These are phyloP conservation scores for Septoria linicola DNA, from an alignment of 2,329 filamentous ascomycete species.

Conservation along the genomic window DNA sequence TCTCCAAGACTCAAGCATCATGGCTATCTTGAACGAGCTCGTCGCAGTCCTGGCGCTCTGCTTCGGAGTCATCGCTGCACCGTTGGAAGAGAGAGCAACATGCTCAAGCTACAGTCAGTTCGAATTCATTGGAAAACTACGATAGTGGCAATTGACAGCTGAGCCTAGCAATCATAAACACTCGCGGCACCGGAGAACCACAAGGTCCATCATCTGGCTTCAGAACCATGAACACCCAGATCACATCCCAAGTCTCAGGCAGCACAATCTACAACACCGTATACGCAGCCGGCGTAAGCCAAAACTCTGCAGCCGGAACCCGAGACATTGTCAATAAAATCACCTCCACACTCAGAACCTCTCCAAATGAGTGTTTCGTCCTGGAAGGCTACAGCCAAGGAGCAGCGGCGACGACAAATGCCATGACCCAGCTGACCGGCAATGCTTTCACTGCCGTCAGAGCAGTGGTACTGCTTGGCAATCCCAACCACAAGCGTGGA, in stretches of 20 bases:
- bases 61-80: background rate
- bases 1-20: too few relatives aligned
- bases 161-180: conserved; percentile 21
- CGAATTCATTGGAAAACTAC: too few relatives aligned
- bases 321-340: conserved; percentile 39
- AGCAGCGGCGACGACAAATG: conserved; percentile 39
- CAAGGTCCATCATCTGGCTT: conserved; percentile 33
- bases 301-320: conserved; percentile 34
- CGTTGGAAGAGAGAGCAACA: conserved; percentile 13
- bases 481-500: conserved; percentile 39
- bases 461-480: conserved; percentile 40
- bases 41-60: background rate
- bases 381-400: conserved; percentile 41
- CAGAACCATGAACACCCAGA: conserved; percentile 37
- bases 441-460: conserved; percentile 37
- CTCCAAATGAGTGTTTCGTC: conserved; percentile 38
- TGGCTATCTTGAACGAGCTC: too few relatives aligned
- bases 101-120: conserved; percentile 15
- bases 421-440: conserved; percentile 37
- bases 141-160: too few relatives aligned
- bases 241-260: conserved; percentile 31
- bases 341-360: conserved; percentile 25
- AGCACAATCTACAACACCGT: conserved; percentile 40
- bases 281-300: conserved; percentile 34
- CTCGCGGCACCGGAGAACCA: conserved; percentile 28